Evolutionary conservation across 2,329 filamentous ascomycete species (phyloP).

Genomic region (Leptographium radiaticola): DNA sequence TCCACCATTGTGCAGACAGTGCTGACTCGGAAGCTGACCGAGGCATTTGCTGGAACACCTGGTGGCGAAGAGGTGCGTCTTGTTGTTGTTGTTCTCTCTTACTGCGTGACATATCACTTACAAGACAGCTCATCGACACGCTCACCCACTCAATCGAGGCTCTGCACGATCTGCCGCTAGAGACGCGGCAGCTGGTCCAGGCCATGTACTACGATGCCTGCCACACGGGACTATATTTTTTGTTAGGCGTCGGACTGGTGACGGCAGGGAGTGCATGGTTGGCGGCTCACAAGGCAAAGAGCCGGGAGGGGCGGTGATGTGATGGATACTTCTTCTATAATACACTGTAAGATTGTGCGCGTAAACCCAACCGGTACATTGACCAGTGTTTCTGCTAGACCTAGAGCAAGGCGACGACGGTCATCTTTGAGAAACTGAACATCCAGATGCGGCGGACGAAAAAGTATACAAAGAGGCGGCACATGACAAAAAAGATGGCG

Average conservation of each 20-base stretch:
- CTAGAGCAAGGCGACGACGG: too few species aligned
- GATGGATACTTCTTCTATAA: too few species aligned
- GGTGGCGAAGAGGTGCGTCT: not conserved
- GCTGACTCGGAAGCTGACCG: not conserved
- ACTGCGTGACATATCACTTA: not conserved
- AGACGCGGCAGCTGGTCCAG: conserved; percentile 3
- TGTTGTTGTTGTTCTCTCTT: not conserved
- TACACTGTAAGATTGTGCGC: too few species aligned
- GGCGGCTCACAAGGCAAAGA: not conserved
- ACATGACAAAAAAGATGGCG: too few species aligned
- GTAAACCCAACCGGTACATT: too few species aligned
- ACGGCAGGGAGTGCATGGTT: not conserved
- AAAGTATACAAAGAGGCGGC: too few species aligned
- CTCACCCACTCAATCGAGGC: conserved; percentile 8
- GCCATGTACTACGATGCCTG: conserved; percentile 7
- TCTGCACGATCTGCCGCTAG: not conserved
- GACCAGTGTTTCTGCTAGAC: too few species aligned
- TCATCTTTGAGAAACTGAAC: too few species aligned
- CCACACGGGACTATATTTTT: conserved; percentile 6
- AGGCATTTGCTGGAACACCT: not conserved
- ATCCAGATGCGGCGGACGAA: too few species aligned
- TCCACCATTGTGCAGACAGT: conserved; percentile 48
- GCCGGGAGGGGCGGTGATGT: too few species aligned
- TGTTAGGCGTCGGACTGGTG: not conserved
- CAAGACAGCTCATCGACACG: conserved; percentile 1